These are phyloP conservation scores for Crotalaria pallida DNA, from an alignment of 306 rosid genomes.

Conservation along the genomic window DNA sequence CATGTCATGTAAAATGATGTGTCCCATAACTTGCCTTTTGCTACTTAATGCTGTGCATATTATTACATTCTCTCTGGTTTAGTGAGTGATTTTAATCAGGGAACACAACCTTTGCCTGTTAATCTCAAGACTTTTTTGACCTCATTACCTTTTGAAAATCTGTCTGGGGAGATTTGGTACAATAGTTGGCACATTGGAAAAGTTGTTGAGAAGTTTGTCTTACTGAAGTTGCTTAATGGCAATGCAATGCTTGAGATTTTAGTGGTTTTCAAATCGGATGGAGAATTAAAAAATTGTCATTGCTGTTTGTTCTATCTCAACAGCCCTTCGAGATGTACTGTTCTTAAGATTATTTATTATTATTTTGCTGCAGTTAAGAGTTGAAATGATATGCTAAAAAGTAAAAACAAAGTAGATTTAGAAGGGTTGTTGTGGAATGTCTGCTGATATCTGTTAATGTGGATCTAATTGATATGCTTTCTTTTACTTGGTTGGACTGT, in stretches of 20 bases:
- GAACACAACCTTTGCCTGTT: not conserved
- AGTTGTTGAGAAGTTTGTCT: not conserved
- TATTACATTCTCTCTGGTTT: not conserved
- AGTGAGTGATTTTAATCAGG: not conserved
- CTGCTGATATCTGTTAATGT: not conserved
- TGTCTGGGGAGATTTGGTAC: not conserved
- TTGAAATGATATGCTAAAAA: not conserved
- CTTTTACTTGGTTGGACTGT: conserved; percentile 17
- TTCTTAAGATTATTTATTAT: not conserved
- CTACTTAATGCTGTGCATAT: not conserved
- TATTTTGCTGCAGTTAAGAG: not conserved
- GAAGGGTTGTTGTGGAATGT: not conserved
- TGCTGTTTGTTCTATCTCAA: not conserved
- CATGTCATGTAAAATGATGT: not conserved
- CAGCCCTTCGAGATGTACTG: not conserved
- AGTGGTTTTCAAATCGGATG: not conserved
- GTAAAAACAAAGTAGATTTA: not conserved
- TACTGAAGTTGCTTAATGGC: not conserved
- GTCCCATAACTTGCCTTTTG: not conserved
- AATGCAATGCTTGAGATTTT: not conserved
- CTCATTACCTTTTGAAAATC: not conserved
- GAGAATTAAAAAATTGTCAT: not conserved
- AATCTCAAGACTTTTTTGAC: not conserved
- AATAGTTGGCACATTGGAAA: not conserved
- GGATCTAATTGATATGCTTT: conserved; percentile 3